Evolutionary conservation across 148 eudicot genomes (phyloP).

Genomic region (Cornus kousa): DNA sequence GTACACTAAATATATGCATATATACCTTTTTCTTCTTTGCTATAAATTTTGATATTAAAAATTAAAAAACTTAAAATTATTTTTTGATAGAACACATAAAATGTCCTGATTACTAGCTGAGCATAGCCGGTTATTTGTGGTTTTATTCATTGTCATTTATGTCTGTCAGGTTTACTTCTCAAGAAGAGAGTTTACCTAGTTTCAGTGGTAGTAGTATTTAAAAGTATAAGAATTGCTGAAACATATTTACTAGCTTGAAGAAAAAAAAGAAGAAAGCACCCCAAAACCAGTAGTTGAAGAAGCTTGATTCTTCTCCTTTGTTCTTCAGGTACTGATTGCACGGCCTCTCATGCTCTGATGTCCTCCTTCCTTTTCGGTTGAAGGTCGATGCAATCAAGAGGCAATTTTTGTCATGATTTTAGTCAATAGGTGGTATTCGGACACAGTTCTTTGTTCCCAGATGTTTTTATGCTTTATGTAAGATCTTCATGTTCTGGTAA

Average conservation of each 20-base stretch:
- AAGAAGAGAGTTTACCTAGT: neutral
- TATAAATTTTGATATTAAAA: too few species aligned
- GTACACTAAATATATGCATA: too few species aligned
- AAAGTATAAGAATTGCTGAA: neutral
- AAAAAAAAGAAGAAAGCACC: too few species aligned
- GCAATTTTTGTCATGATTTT: neutral
- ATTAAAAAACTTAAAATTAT: too few species aligned
- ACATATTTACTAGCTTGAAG: neutral
- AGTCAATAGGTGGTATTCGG: neutral
- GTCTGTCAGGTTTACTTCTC: neutral
- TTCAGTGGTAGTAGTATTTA: neutral
- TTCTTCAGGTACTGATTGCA: neutral
- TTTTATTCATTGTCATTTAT: neutral
- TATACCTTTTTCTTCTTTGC: too few species aligned
- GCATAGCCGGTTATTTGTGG: neutral
- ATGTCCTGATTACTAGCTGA: neutral
- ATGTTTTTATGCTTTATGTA: neutral
- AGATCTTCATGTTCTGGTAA: neutral
- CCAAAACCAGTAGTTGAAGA: slow-evolving; percentile 36
- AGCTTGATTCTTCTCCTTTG: slow-evolving; percentile 26
- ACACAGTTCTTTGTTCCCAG: neutral
- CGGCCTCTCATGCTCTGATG: neutral
- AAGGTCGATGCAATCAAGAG: neutral
- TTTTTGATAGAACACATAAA: neutral
- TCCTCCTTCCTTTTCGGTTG: neutral